These are phyloP conservation scores for Pseudogymnoascus sp. DNA, from an alignment of 2,329 filamentous ascomycete species.

Conservation along the genomic window DNA sequence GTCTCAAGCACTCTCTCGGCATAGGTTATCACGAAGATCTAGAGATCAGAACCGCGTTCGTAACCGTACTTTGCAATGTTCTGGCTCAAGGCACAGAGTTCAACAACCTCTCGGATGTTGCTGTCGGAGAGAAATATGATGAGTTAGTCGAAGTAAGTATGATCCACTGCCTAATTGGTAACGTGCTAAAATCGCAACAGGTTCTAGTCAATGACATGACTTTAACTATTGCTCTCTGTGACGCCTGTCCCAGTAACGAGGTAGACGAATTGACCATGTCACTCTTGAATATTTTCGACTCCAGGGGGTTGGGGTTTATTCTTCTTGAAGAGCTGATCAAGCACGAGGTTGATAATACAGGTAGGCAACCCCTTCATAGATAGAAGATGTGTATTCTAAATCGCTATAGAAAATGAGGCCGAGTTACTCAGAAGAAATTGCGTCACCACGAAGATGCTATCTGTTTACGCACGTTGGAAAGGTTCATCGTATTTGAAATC, in stretches of 20 bases:
- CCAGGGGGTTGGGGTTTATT: conserved; percentile 54
- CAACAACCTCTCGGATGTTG: conserved; percentile 58
- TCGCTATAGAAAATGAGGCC: conserved; percentile 51
- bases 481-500: conserved; percentile 54
- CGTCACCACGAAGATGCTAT: conserved; percentile 66
- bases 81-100: conserved; percentile 66
- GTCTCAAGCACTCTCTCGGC: conserved; percentile 60
- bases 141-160: conserved; percentile 49
- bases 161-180: neutral
- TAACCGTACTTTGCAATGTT: conserved; percentile 64
- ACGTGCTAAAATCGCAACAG: conserved; percentile 27
- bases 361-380: conserved; percentile 30
- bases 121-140: conserved; percentile 62
- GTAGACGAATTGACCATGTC: conserved; percentile 63
- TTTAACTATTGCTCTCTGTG: conserved; percentile 55
- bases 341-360: conserved; percentile 61
- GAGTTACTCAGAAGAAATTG: conserved; percentile 61
- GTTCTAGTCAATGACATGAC: conserved; percentile 56
- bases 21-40: conserved; percentile 66
- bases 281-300: conserved; percentile 62
- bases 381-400: conserved; percentile 7
- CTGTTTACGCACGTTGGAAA: conserved; percentile 66
- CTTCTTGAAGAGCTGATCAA: conserved; percentile 60
- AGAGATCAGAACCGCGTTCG: conserved; percentile 62
- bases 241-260: conserved; percentile 59